Percentiles rank a stretch among this genome's conserved stretches.
Evolutionary conservation across 345 rosid genomes (phyloP).

Genomic region (Gynandropsis gynandra): DNA sequence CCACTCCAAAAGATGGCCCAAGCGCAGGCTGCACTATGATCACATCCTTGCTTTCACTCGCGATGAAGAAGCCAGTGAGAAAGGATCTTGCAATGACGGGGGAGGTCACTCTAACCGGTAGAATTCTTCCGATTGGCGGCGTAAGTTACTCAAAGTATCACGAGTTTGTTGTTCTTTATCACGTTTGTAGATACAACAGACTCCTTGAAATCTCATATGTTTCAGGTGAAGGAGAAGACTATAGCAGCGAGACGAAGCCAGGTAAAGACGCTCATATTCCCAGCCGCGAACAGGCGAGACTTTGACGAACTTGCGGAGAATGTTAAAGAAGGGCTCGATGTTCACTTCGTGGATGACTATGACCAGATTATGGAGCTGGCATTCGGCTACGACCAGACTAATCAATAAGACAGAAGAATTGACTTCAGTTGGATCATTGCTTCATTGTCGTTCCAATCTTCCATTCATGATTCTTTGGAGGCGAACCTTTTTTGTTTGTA

Average conservation of each 20-base stretch:
- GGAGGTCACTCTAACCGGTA: conserved; percentile 83
- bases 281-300: conserved; percentile 85
- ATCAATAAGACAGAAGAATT: conserved; percentile 19
- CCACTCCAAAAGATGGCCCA: conserved; percentile 95
- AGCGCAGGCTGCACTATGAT: conserved; percentile 99
- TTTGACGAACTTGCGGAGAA: conserved; percentile 87
- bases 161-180: too few relatives aligned
- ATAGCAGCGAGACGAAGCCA: conserved; percentile 89
- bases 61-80: conserved; percentile 58
- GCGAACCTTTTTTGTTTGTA: too few relatives aligned
- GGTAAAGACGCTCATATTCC: conserved; percentile 79
- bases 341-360: conserved; percentile 80
- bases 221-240: conserved; percentile 93
- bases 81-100: conserved; percentile 97
- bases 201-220: too few relatives aligned
- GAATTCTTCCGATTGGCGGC: conserved; percentile 97
- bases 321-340: conserved; percentile 89
- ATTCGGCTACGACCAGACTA: conserved; percentile 32
- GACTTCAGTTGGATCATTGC: too few relatives aligned
- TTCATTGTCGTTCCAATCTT: too few relatives aligned
- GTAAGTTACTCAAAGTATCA: too few relatives aligned
- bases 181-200: too few relatives aligned
- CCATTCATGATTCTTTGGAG: too few relatives aligned
- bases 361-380: conserved; percentile 60
- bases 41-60: conserved; percentile 89